Percentiles rank a stretch among this genome's conserved stretches.
Evolutionary conservation across 768 basidiomycete genomes (phyloP).

Genomic region (Termitomyces sp.): DNA sequence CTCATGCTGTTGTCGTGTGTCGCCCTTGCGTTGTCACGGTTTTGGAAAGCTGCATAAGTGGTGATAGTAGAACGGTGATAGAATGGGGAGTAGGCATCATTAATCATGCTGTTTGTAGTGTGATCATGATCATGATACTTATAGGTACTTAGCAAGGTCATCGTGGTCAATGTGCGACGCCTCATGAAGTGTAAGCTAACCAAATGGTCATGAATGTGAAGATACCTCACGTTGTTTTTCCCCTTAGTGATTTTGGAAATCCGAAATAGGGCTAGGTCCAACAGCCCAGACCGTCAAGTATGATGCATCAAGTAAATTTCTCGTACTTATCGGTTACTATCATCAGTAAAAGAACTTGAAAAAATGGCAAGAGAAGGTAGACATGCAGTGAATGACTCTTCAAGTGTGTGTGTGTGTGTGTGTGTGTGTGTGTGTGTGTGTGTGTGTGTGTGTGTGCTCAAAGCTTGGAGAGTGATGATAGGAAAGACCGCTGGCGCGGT

Average conservation of each 20-base stretch:
- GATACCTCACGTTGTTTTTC: constrained; percentile 33
- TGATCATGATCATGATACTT: no score
- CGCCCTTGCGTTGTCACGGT: neutral
- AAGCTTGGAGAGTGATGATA: no score
- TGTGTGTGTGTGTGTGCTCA: no score
- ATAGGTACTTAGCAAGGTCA: constrained; percentile 35
- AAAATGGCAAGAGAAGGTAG: no score
- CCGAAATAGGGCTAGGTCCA: constrained; percentile 30
- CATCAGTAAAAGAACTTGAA: no score
- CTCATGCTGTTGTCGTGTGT: neutral
- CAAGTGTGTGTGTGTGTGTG: no score
- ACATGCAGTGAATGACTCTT: no score
- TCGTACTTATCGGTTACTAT: no score
- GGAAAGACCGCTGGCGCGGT: no score
- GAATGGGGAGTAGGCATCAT: constrained; percentile 18
- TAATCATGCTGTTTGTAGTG: constrained; percentile 31
- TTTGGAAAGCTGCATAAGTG: constrained; percentile 17
- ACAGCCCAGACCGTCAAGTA: no score
- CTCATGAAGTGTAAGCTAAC: constrained; percentile 17
- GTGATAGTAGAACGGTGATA: constrained; percentile 19
- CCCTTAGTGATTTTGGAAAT: constrained; percentile 31
- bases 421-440: no score
- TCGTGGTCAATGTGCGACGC: constrained; percentile 20
- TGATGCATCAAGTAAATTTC: no score
- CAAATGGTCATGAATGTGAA: neutral